phyloP scores from a whole-genome alignment of 2,329 filamentous ascomycete genomes.

The Neophaeococcomyces mojaviensis region DNA sequence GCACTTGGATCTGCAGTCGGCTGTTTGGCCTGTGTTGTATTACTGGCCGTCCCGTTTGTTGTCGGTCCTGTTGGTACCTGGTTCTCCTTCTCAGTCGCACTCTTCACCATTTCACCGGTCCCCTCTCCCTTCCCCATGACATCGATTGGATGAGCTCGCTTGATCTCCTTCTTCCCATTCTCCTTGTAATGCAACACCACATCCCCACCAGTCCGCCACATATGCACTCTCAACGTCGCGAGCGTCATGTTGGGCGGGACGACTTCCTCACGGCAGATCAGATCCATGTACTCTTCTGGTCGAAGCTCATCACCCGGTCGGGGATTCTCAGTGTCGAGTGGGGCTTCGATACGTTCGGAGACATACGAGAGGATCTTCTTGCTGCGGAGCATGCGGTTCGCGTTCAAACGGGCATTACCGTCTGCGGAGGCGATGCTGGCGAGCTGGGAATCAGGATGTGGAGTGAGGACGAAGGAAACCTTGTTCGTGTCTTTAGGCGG shows the following conservation, averaged over 20 bases:
- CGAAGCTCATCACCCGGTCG: not conserved
- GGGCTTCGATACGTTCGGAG: conserved; percentile 78
- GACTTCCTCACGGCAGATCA: conserved; percentile 73
- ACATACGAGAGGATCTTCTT: conserved; percentile 92
- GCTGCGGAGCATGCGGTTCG: conserved; percentile 90
- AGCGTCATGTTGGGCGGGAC: conserved; percentile 80
- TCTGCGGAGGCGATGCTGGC: conserved; percentile 68
- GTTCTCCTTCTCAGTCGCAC: not conserved
- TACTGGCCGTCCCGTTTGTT: too few species aligned
- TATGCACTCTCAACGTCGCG: conserved; percentile 81
- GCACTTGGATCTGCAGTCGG: too few species aligned
- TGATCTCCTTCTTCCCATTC: conserved; percentile 65
- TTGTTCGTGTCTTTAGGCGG: conserved; percentile 89
- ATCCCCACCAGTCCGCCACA: conserved; percentile 94
- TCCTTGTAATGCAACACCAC: conserved; percentile 84
- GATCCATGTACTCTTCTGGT: conserved; percentile 87
- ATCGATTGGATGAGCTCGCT: conserved; percentile 19
- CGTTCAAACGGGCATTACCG: conserved; percentile 82
- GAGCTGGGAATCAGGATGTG: conserved; percentile 64
- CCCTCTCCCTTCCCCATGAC: conserved; percentile 9
- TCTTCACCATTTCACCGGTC: conserved; percentile 3
- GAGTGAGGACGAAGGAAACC: conserved; percentile 73
- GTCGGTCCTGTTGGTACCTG: too few species aligned
- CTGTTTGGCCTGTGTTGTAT: too few species aligned
- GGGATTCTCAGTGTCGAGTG: conserved; percentile 18